These are phyloP conservation scores for Mycena capillaripes DNA, from an alignment of 768 basidiomycete genomes.

Conservation along the genomic window DNA sequence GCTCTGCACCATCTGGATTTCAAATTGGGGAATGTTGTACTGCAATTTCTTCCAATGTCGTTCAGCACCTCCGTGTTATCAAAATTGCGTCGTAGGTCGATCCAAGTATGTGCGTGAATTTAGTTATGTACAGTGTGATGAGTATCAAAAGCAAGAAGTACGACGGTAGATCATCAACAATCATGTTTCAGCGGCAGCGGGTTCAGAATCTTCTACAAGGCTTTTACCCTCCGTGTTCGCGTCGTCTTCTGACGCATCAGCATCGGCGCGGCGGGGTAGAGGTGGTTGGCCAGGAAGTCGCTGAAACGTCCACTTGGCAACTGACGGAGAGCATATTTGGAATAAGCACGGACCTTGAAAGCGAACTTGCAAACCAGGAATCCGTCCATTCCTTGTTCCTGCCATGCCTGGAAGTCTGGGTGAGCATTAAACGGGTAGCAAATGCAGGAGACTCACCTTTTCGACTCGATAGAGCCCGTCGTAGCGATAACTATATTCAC, in stretches of 20 bases:
- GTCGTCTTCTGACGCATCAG: constrained; percentile 33
- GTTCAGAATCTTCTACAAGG: not conserved
- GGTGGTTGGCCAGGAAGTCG: constrained; percentile 70
- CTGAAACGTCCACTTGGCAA: constrained; percentile 45
- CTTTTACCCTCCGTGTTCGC: constrained; percentile 27
- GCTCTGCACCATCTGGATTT: too few relatives aligned
- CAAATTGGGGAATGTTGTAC: too few relatives aligned
- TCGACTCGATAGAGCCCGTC: constrained; percentile 90
- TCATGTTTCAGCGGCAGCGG: not conserved
- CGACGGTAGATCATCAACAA: not conserved
- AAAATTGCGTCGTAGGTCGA: too few relatives aligned
- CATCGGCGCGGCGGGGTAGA: constrained; percentile 51
- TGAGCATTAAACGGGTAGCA: constrained; percentile 1
- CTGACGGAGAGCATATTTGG: not conserved
- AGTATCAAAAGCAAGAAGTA: not conserved
- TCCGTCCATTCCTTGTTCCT: constrained; percentile 79
- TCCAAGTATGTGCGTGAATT: too few relatives aligned
- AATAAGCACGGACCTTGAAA: constrained; percentile 70
- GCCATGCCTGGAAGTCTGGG: constrained; percentile 69
- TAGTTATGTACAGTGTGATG: not conserved
- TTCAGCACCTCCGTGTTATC: too few relatives aligned
- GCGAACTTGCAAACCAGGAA: constrained; percentile 89
- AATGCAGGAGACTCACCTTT: constrained; percentile 59
- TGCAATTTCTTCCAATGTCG: too few relatives aligned
- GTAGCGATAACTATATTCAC: constrained; percentile 79